Percentiles rank a stretch among this genome's conserved stretches.
phyloP scores from a whole-genome alignment of 306 rosid species.

The peach (Prunus persica) region DNA sequence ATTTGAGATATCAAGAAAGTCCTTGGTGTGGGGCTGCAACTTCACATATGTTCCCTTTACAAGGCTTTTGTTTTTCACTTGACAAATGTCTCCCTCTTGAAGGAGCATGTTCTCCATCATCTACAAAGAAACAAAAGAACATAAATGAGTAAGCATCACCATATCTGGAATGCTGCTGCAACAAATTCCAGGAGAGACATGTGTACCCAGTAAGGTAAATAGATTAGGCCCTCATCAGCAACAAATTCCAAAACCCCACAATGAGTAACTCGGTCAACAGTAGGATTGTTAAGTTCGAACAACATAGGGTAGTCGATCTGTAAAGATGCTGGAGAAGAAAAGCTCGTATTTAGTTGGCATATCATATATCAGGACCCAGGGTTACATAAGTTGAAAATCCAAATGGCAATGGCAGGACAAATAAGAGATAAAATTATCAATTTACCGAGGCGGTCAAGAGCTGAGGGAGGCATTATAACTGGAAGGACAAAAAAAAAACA shows the following conservation, averaged over 20 bases:
- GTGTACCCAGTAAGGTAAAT: conserved; percentile 47
- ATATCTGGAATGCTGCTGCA: background rate
- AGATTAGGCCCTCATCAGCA: conserved; percentile 46
- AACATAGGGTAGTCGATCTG: conserved; percentile 54
- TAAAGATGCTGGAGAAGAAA: conserved; percentile 32
- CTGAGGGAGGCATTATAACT: conserved; percentile 65
- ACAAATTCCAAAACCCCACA: conserved; percentile 58
- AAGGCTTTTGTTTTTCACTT: conserved; percentile 38
- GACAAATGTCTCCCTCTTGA: conserved; percentile 41
- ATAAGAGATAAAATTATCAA: conserved; percentile 10
- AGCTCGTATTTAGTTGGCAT: background rate
- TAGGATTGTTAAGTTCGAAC: conserved; percentile 45
- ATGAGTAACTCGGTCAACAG: conserved; percentile 32
- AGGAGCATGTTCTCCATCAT: conserved; percentile 62
- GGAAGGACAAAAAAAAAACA: conserved; percentile 22
- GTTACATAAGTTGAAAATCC: background rate
- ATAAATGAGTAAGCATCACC: conserved; percentile 1
- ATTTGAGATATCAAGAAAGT: conserved; percentile 51
- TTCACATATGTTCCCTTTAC: conserved; percentile 43
- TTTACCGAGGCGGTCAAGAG: conserved; percentile 46
- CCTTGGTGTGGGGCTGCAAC: conserved; percentile 58
- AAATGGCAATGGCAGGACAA: background rate
- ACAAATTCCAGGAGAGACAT: background rate
- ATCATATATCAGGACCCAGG: background rate
- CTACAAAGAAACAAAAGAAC: conserved; percentile 12